These are phyloP conservation scores for Clausena lansium DNA, from an alignment of 345 rosid genomes.

Conservation along the genomic window DNA sequence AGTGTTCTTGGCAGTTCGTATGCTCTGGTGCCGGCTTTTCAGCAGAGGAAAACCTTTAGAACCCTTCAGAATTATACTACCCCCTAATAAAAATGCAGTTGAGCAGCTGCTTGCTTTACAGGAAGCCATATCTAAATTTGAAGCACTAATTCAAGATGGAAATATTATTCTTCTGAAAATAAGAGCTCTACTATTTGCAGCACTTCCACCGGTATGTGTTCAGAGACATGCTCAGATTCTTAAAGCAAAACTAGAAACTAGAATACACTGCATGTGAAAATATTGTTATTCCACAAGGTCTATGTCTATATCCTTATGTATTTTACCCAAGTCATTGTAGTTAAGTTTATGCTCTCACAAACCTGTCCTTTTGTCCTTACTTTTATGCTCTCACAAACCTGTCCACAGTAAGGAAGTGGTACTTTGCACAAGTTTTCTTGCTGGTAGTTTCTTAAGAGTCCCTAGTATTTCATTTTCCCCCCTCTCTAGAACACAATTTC, in stretches of 20 bases:
- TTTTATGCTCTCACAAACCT: not conserved
- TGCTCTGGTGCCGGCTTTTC: constrained; percentile 64
- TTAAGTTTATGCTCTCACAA: not conserved
- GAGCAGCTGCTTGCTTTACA: constrained; percentile 84
- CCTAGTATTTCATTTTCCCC: too few relatives aligned
- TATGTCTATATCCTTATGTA: not conserved
- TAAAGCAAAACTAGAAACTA: not conserved
- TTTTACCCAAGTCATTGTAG: not conserved
- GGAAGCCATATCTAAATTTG: constrained; percentile 66
- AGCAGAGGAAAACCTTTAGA: constrained; percentile 51
- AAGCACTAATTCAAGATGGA: constrained; percentile 70
- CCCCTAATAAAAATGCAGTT: constrained; percentile 79
- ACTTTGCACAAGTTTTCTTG: too few relatives aligned
- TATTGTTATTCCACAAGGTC: not conserved
- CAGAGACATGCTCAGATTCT: not conserved
- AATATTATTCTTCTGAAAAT: constrained; percentile 82
- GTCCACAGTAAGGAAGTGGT: not conserved
- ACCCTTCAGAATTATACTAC: constrained; percentile 59
- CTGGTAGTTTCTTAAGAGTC: too few relatives aligned
- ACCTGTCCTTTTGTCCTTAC: not conserved
- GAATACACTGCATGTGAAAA: not conserved
- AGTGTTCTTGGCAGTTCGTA: constrained; percentile 45
- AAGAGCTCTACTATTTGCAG: constrained; percentile 79
- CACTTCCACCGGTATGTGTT: constrained; percentile 68
- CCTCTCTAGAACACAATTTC: too few relatives aligned